Evolutionary conservation across 306 rosid species (phyloP).

Genomic region (Begonia masoniana): DNA sequence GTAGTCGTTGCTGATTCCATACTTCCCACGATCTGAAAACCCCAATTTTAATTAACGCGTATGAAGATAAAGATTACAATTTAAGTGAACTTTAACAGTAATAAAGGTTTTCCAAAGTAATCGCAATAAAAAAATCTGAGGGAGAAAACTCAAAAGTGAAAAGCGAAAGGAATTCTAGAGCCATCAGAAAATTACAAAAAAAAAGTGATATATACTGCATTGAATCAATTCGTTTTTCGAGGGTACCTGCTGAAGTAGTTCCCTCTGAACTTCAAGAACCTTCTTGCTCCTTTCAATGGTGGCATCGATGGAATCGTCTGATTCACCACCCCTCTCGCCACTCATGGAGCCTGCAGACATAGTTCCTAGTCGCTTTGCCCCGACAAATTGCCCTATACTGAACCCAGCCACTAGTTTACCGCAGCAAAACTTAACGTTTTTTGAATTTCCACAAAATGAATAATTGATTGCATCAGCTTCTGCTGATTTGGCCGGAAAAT

Average conservation of each 20-base stretch:
- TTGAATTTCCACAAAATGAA: conserved; percentile 14
- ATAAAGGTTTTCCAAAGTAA: too few relatives aligned
- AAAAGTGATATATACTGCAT: too few relatives aligned
- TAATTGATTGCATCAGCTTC: conserved; percentile 7
- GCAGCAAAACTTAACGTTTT: conserved; percentile 16
- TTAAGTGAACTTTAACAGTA: too few relatives aligned
- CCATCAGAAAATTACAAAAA: neutral
- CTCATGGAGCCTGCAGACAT: conserved; percentile 18
- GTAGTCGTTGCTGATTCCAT: conserved; percentile 53
- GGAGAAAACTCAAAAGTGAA: neutral
- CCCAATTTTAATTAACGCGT: too few relatives aligned
- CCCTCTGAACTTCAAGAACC: conserved; percentile 68
- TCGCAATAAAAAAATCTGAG: conserved; percentile 6
- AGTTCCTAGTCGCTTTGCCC: conserved; percentile 28
- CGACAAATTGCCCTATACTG: conserved; percentile 22
- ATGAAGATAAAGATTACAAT: too few relatives aligned
- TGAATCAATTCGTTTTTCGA: too few relatives aligned
- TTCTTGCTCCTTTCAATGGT: conserved; percentile 79
- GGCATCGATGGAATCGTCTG: conserved; percentile 47
- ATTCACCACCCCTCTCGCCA: conserved; percentile 29
- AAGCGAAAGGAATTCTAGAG: neutral
- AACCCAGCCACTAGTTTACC: conserved; percentile 23
- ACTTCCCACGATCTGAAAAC: conserved; percentile 66
- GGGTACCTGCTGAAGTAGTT: conserved; percentile 63
- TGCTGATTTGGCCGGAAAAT: conserved; percentile 12